phyloP scores from a whole-genome alignment of 495 filamentous ascomycete species.

The Annulohypoxylon bovei region DNA sequence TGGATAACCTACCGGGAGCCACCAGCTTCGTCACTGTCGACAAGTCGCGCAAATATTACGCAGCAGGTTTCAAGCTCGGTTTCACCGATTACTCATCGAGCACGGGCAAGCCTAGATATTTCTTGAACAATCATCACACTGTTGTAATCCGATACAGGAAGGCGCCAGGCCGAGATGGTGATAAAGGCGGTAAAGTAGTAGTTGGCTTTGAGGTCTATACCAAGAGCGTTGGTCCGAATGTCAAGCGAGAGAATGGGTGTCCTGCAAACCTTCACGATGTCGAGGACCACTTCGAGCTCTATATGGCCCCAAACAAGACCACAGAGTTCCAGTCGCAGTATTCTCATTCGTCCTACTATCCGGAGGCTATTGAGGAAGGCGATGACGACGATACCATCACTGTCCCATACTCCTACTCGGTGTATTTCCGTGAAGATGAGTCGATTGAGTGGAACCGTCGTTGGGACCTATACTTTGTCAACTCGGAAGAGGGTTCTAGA shows the following conservation, averaged over 20 bases:
- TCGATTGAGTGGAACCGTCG: slow-evolving; percentile 85
- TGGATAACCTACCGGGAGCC: slow-evolving; percentile 92
- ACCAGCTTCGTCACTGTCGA: slow-evolving; percentile 94
- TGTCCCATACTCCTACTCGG: slow-evolving; percentile 91
- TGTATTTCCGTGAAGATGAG: slow-evolving; percentile 89
- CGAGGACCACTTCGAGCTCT: slow-evolving; percentile 72
- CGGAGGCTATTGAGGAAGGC: slow-evolving; percentile 59
- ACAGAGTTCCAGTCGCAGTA: slow-evolving; percentile 64
- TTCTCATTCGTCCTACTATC: slow-evolving; percentile 65
- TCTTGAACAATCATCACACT: slow-evolving; percentile 91
- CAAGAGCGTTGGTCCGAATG: slow-evolving; percentile 77
- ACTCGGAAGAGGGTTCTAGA: slow-evolving; percentile 83
- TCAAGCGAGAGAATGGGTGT: slow-evolving; percentile 69
- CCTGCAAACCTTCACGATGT: slow-evolving; percentile 71
- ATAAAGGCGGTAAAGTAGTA: slow-evolving; percentile 80
- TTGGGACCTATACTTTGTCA: slow-evolving; percentile 94
- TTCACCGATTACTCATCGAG: slow-evolving; percentile 72
- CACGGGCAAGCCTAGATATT: slow-evolving; percentile 73
- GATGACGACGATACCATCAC: slow-evolving; percentile 76
- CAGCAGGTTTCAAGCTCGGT: slow-evolving; percentile 93
- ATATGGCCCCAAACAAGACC: slow-evolving; percentile 69
- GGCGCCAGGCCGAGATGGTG: slow-evolving; percentile 73
- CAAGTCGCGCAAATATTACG: slow-evolving; percentile 89
- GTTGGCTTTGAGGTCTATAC: slow-evolving; percentile 94
- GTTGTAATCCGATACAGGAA: slow-evolving; percentile 85